Evolutionary conservation across 2,329 filamentous ascomycete genomes (phyloP), one percentile per base, ranked within the genome.

Genomic region (Pyrenophora teres): DNA sequence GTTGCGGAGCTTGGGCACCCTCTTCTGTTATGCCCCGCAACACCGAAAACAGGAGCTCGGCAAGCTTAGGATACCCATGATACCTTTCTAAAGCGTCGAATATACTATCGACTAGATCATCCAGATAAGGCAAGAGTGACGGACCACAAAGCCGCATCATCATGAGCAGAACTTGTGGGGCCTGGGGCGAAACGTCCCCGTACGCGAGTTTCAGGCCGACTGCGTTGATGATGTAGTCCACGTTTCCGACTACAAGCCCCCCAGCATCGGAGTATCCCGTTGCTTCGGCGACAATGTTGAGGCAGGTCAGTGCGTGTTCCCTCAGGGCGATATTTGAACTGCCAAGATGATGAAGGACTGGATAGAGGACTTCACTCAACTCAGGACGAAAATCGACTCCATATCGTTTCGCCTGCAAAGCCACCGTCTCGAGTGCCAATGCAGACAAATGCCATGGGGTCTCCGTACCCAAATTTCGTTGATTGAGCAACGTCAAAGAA

Each of bases 161-260:
- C 92, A 99, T 97, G 6, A 88, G 82, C 41, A 99, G 76, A 2
- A 97, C 94, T 61, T 93, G 89, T 2, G 92, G 92, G 3, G 91
- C 92, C 57, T 96, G 89, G 1, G 93, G 92, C 0, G 92, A 93
- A 45, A 97, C 87, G 59, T 97, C 92, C 59, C 97, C 90, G 0
- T 90, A 90, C 64, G 96, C 97, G 6, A 99, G 82, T 56, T 92
- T 89, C 54, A 97, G 76, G 0, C 90, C 90, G 13, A 99, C 85
- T 0, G 94, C 90, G 68, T 97, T 97, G 54, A 97, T 87, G 75
- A 99, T 89, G 71, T 99, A 99, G 73, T 99, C 94, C 13, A 91
- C 92, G 55, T 99, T 99, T 45, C 89, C 86, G 23, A 97, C 83
- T 33, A 99, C 87, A 59, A 99, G 78, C 13, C 89, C 85, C 21